Evolutionary conservation across 768 basidiomycete species (phyloP), one percentile per base, ranked within the genome.

Genomic region (Lentinula guzmanii): DNA sequence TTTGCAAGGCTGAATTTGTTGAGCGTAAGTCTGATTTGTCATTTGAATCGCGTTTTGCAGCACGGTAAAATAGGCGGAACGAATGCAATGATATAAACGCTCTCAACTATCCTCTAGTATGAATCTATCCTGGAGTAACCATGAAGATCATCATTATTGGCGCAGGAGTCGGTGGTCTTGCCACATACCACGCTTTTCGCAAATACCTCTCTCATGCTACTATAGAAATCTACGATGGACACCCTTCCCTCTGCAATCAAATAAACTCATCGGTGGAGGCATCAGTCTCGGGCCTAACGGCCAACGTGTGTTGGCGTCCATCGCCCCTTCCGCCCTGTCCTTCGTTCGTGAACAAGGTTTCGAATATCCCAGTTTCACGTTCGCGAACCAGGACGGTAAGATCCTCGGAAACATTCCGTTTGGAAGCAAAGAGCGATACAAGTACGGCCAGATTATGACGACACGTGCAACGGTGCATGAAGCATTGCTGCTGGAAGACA

Each of bases 91-190:
- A 16, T 15, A 10, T 45, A 5, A 45, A 45, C 5, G n/a, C 43
- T 18, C 43, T 15, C 7, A 39, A 13, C 37, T 13, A 39, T 8
- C 37, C 37, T 39, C 0, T 28, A 28, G 28, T 28, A 28, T 39
- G 5, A 39, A 39, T 43, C 16, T 43, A 13, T 13, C 37, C 37
- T 39, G 0, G 28, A 28, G 3, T 0, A 28, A 28, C 13, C 42
- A 58, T 58, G 41, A 43, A 35, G 41, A 58, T 58, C 45, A 58
- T 58, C 24, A 58, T 58, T 8, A 58, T 58, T 18, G 56, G 56
- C 42, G 56, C 42, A 43, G 56, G 56, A 18, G 18, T 58, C 9
- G 56, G 56, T 18, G 56, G 56, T 10, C 56, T 58, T 3, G 56
- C 56, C 15, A 58, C 56, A 24, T 46, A 58, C n/a, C 56, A 58